phyloP scores from a whole-genome alignment of 1,139 yeast genomes.

The Kodamaea sp. region DNA sequence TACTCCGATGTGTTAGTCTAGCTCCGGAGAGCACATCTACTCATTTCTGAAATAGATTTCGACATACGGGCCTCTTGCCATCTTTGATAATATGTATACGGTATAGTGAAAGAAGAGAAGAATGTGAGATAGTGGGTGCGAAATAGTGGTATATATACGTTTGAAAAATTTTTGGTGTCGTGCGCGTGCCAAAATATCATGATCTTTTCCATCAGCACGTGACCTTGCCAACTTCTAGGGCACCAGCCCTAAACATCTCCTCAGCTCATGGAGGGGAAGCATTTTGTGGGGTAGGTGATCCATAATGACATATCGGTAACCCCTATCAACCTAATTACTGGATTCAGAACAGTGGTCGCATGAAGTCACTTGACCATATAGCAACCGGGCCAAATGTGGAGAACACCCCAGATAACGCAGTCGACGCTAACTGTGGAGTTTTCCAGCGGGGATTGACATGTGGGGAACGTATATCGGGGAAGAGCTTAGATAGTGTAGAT shows the following conservation, averaged over 20 bases:
- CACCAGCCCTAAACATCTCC: conserved; percentile 7
- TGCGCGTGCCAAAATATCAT: conserved; percentile 1
- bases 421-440: too few species aligned
- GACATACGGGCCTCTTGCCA: conserved; percentile 97
- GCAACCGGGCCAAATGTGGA: too few species aligned
- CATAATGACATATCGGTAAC: background rate
- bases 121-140: background rate
- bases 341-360: background rate
- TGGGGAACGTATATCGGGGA: too few species aligned
- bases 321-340: conserved; percentile 1
- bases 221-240: conserved; percentile 1
- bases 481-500: too few species aligned
- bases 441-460: too few species aligned
- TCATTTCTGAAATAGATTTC: conserved; percentile 10
- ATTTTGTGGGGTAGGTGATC: conserved; percentile 4
- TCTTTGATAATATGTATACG: conserved; percentile 46
- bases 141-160: conserved; percentile 2
- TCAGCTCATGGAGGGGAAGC: conserved; percentile 3
- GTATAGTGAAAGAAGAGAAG: background rate
- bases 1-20: conserved; percentile 18
- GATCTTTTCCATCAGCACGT: background rate
- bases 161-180: conserved; percentile 6
- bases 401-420: too few species aligned
- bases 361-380: too few species aligned
- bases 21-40: conserved; percentile 7